A percentile compares a stretch with the other conserved stretches of the same genome.
phyloP scores from a whole-genome alignment of 2,329 filamentous ascomycete species.

The Dissoconium aciculare region DNA sequence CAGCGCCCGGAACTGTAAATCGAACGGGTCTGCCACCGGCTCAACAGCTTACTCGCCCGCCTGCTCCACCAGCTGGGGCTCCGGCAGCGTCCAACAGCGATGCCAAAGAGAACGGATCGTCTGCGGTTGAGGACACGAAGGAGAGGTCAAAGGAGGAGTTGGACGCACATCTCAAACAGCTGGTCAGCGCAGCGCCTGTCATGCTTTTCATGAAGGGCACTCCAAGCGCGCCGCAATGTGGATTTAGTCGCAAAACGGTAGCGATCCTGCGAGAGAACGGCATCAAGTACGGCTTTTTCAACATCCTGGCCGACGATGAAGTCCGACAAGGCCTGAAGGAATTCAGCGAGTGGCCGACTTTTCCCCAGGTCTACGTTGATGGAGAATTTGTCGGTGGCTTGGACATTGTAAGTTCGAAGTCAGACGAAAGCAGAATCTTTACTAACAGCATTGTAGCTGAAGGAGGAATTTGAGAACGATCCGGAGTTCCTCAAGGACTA shows the following conservation, averaged over 20 bases:
- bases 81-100: slow-evolving; percentile 23
- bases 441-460: slow-evolving; percentile 47
- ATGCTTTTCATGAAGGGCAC: slow-evolving; percentile 99
- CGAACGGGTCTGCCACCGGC: slow-evolving; percentile 27
- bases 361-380: slow-evolving; percentile 82
- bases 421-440: too few relatives aligned
- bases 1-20: slow-evolving; percentile 19
- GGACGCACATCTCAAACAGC: slow-evolving; percentile 60
- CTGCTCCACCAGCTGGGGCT: slow-evolving; percentile 7
- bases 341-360: slow-evolving; percentile 97
- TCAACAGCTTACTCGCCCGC: slow-evolving; percentile 21
- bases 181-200: slow-evolving; percentile 89
- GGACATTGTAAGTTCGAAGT: slow-evolving; percentile 68
- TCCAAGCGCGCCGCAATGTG: slow-evolving; percentile 71
- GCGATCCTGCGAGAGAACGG: slow-evolving; percentile 72
- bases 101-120: too few relatives aligned
- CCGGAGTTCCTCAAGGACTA: slow-evolving; percentile 69
- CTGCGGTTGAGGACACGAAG: too few relatives aligned
- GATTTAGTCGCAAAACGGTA: slow-evolving; percentile 85
- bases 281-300: slow-evolving; percentile 97
- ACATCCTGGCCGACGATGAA: slow-evolving; percentile 94
- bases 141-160: slow-evolving; percentile 63
- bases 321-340: slow-evolving; percentile 93
- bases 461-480: slow-evolving; percentile 79
- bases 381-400: slow-evolving; percentile 85